These are phyloP conservation scores for Amyloporia xantha DNA, from an alignment of 768 basidiomycete genomes.

Conservation along the genomic window DNA sequence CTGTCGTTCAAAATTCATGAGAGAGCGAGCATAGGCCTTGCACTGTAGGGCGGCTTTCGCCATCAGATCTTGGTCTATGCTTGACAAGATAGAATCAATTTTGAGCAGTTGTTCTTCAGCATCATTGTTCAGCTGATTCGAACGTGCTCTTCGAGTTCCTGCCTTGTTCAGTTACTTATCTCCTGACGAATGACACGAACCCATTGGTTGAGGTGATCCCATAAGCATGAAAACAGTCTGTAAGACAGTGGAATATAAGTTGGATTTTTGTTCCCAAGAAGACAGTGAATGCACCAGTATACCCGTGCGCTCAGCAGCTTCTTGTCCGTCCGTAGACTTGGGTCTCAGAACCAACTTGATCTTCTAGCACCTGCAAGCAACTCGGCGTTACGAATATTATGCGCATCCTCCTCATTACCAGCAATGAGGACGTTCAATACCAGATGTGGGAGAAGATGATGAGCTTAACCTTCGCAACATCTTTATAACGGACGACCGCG, in stretches of 20 bases:
- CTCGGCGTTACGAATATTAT: slow-evolving; percentile 67
- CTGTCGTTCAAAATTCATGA: slow-evolving; percentile 92
- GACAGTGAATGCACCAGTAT: too few relatives aligned
- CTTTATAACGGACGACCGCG: slow-evolving; percentile 74
- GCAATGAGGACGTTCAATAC: slow-evolving; percentile 81
- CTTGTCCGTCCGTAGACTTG: slow-evolving; percentile 64
- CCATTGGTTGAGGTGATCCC: slow-evolving; percentile 92
- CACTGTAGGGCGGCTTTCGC: slow-evolving; percentile 92
- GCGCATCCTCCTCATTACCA: slow-evolving; percentile 53
- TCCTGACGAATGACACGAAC: slow-evolving; percentile 71
- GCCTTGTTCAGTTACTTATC: slow-evolving; percentile 37
- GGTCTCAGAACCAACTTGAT: slow-evolving; percentile 68
- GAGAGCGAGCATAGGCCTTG: slow-evolving; percentile 86
- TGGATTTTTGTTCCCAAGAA: too few relatives aligned
- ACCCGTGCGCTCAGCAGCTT: slow-evolving; percentile 93
- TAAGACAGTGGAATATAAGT: too few relatives aligned
- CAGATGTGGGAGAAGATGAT: slow-evolving; percentile 85
- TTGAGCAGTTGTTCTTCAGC: slow-evolving; percentile 55
- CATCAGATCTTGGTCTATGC: slow-evolving; percentile 82
- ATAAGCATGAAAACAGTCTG: slow-evolving; percentile 92
- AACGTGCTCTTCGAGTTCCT: slow-evolving; percentile 44
- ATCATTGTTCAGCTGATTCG: slow-evolving; percentile 27
- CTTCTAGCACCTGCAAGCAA: slow-evolving; percentile 76
- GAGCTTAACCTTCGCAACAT: slow-evolving; percentile 91
- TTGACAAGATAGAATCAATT: slow-evolving; percentile 77